phyloP scores from a whole-genome alignment of 345 rosid species.

The Salix suchowensis region DNA sequence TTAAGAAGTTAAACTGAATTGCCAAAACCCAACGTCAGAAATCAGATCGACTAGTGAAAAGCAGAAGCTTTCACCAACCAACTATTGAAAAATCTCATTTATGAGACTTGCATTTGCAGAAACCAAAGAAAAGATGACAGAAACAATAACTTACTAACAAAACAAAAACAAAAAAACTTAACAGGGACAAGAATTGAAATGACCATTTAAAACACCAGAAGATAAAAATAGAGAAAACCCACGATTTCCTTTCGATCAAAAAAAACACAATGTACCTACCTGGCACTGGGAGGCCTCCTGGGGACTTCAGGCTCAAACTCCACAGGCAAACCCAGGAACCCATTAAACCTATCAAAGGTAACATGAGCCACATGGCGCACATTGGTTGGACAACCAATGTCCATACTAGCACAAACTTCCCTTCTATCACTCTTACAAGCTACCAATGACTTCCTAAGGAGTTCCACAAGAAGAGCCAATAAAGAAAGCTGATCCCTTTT shows the following conservation, averaged over 20 bases:
- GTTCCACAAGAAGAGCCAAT: conserved; percentile 22
- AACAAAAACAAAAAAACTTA: background rate
- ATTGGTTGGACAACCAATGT: conserved; percentile 30
- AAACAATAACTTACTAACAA: background rate
- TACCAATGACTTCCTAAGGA: conserved; percentile 25
- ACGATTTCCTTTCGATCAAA: background rate
- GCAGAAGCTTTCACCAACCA: background rate
- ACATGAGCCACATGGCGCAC: conserved; percentile 36
- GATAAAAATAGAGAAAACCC: background rate
- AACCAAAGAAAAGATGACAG: background rate
- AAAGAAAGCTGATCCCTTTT: conserved; percentile 27
- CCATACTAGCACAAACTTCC: conserved; percentile 28
- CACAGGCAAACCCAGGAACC: conserved; percentile 34
- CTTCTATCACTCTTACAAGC: conserved; percentile 25
- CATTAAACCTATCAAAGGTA: conserved; percentile 33
- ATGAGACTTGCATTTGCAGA: conserved; percentile 3
- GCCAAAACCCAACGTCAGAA: background rate
- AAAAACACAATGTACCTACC: conserved; percentile 18
- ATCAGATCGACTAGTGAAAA: background rate
- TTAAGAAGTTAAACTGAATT: background rate
- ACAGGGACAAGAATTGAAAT: background rate
- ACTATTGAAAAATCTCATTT: background rate
- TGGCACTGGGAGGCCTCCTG: conserved; percentile 32
- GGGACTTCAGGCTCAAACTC: conserved; percentile 37
- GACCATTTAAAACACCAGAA: background rate